Conservation (phyloP, 371 early-diverging fungal genomes). For the Syncephalastrum monosporum region DNA sequence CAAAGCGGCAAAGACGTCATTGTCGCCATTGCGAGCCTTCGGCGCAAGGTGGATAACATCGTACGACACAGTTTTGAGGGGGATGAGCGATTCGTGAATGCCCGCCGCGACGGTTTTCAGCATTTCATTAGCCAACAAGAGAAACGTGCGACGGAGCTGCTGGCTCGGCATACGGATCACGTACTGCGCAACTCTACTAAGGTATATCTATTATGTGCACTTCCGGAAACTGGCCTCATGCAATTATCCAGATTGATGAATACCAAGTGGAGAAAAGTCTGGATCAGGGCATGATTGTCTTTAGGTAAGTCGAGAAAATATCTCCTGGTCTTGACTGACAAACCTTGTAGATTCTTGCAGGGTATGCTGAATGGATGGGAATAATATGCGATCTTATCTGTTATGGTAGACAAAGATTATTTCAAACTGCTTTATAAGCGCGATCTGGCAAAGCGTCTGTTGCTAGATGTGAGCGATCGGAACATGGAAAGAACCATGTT, state of each 20-base stretch:
- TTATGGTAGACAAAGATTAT: slow-evolving; percentile 73
- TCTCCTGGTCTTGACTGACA: slow-evolving; percentile 15
- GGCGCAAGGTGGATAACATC: slow-evolving; percentile 67
- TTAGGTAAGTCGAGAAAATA: slow-evolving; percentile 15
- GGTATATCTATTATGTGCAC: slow-evolving; percentile 4
- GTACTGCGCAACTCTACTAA: slow-evolving; percentile 24
- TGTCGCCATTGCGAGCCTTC: slow-evolving; percentile 52
- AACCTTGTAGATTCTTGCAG: slow-evolving; percentile 63
- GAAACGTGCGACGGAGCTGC: slow-evolving; percentile 82
- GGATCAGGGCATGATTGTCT: slow-evolving; percentile 35
- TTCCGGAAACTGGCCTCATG: background rate
- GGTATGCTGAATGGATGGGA: slow-evolving; percentile 23
- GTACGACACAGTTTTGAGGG: slow-evolving; percentile 65
- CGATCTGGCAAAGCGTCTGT: slow-evolving; percentile 83
- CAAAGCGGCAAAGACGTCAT: slow-evolving; percentile 20
- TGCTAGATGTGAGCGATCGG: slow-evolving; percentile 67
- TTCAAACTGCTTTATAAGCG: slow-evolving; percentile 94
- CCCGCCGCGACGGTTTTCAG: slow-evolving; percentile 82
- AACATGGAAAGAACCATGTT: slow-evolving; percentile 88
- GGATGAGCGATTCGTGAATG: slow-evolving; percentile 61
- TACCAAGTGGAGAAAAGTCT: slow-evolving; percentile 25
- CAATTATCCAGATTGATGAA: background rate
- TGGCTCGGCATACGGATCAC: slow-evolving; percentile 46
- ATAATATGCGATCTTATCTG: background rate
- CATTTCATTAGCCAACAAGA: slow-evolving; percentile 79